phyloP scores from a whole-genome alignment of 1,139 yeast genomes.

The Blastobotrys buckinghamii region DNA sequence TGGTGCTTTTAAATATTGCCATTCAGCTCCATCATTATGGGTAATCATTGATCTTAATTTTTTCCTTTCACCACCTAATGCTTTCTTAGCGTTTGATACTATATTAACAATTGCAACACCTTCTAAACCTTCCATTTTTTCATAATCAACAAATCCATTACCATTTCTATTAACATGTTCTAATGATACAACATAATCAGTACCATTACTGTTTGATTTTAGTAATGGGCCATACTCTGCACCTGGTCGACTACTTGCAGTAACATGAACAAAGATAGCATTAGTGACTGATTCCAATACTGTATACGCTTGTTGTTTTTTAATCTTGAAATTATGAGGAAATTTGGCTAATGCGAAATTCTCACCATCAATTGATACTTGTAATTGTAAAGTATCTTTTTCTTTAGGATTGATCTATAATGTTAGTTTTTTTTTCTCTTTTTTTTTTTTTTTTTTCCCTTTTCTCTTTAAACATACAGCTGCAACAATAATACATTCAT shows the following conservation, averaged over 20 bases:
- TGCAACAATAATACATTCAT: slow-evolving; percentile 70
- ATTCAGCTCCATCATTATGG: slow-evolving; percentile 88
- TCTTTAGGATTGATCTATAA: slow-evolving; percentile 28
- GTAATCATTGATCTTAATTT: slow-evolving; percentile 66
- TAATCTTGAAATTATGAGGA: slow-evolving; percentile 62
- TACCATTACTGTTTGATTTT: slow-evolving; percentile 93
- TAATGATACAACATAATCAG: slow-evolving; percentile 72
- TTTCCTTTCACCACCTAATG: slow-evolving; percentile 41
- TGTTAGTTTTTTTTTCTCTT: not conserved
- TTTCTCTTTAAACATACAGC: slow-evolving; percentile 33
- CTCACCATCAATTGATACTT: slow-evolving; percentile 76
- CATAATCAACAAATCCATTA: slow-evolving; percentile 82
- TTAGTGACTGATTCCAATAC: slow-evolving; percentile 70
- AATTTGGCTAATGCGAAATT: slow-evolving; percentile 74
- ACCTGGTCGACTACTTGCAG: slow-evolving; percentile 48
- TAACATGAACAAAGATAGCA: slow-evolving; percentile 77
- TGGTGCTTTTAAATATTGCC: slow-evolving; percentile 73
- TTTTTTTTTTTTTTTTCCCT: not conserved
- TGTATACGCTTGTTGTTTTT: slow-evolving; percentile 74
- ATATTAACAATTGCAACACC: slow-evolving; percentile 75
- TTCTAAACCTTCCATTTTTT: slow-evolving; percentile 77
- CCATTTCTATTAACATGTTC: slow-evolving; percentile 70
- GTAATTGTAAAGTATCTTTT: slow-evolving; percentile 49
- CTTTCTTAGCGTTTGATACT: slow-evolving; percentile 48
- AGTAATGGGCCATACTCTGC: slow-evolving; percentile 74